A percentile compares a stretch with the other conserved stretches of the same genome.
These are phyloP conservation scores for Thielaviopsis musarum DNA, from an alignment of 2,329 filamentous ascomycete species.

Conservation along the genomic window DNA sequence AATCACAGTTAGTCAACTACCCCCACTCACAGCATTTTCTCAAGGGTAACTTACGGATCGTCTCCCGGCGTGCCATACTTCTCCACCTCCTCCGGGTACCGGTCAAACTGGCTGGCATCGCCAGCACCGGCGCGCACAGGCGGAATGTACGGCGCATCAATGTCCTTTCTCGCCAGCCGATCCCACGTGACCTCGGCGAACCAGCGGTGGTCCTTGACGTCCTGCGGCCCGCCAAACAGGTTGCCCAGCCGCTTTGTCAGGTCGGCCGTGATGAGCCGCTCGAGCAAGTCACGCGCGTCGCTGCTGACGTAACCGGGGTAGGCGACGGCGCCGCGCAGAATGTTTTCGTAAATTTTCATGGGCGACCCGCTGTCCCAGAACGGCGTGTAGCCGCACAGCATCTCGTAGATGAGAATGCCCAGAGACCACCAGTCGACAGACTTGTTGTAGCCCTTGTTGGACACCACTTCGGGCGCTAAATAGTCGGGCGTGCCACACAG, in stretches of 20 bases:
- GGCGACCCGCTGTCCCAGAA: constrained; percentile 98
- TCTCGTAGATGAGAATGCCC: constrained; percentile 96
- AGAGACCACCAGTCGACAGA: constrained; percentile 99
- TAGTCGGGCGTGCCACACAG: constrained; percentile 96
- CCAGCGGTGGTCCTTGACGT: constrained; percentile 93
- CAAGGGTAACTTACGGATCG: constrained; percentile 57
- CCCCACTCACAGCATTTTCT: background rate
- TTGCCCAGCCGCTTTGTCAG: constrained; percentile 92
- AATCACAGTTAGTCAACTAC: constrained; percentile 3
- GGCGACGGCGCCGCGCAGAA: constrained; percentile 86
- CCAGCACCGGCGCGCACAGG: constrained; percentile 86
- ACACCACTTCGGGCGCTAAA: constrained; percentile 93
- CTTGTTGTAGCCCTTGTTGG: constrained; percentile 98
- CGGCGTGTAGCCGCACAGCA: constrained; percentile 96
- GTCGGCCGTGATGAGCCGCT: constrained; percentile 85
- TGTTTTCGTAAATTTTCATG: constrained; percentile 99
- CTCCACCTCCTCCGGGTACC: constrained; percentile 93
- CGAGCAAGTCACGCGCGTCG: constrained; percentile 82
- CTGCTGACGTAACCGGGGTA: constrained; percentile 92
- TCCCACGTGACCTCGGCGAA: constrained; percentile 98
- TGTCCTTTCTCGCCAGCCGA: constrained; percentile 81
- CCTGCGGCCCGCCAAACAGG: constrained; percentile 72
- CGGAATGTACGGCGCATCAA: constrained; percentile 93
- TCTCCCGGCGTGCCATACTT: constrained; percentile 60
- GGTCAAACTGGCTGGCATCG: constrained; percentile 94